These are phyloP conservation scores for Trichocladium antarcticum DNA, from an alignment of 495 filamentous ascomycete species.

Conservation along the genomic window DNA sequence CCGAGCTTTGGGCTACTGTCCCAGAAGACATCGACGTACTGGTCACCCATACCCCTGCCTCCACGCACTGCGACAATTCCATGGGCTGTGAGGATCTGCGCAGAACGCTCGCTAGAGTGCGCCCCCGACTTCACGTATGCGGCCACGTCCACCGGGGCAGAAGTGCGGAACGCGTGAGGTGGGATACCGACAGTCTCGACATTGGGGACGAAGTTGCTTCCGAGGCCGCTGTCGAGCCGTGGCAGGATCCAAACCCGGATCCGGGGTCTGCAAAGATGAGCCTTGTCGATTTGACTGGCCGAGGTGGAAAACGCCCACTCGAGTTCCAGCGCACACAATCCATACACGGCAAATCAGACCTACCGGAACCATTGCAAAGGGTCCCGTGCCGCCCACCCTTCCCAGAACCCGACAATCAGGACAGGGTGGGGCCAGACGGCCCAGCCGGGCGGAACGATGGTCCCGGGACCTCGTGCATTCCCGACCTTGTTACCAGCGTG, in stretches of 20 bases:
- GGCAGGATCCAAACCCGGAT: constrained; percentile 32
- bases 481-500: constrained; percentile 29
- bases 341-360: too few species aligned
- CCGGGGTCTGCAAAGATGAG: constrained; percentile 31
- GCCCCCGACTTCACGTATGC: constrained; percentile 75
- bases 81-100: constrained; percentile 62
- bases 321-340: too few species aligned
- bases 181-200: constrained; percentile 32
- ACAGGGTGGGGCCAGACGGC: not conserved
- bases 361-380: not conserved
- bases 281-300: constrained; percentile 33
- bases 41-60: constrained; percentile 72
- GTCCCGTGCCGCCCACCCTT: constrained; percentile 7
- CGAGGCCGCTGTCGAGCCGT: constrained; percentile 22
- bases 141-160: constrained; percentile 72
- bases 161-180: constrained; percentile 48
- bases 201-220: constrained; percentile 15
- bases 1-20: constrained; percentile 45
- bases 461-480: constrained; percentile 1
- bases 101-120: constrained; percentile 57
- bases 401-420: not conserved
- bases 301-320: constrained; percentile 22
- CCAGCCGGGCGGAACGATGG: not conserved
- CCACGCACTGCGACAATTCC: constrained; percentile 56
- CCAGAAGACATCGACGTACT: constrained; percentile 68